Evolutionary conservation across 345 rosid genomes (phyloP).

Genomic region (Salix brachista): DNA sequence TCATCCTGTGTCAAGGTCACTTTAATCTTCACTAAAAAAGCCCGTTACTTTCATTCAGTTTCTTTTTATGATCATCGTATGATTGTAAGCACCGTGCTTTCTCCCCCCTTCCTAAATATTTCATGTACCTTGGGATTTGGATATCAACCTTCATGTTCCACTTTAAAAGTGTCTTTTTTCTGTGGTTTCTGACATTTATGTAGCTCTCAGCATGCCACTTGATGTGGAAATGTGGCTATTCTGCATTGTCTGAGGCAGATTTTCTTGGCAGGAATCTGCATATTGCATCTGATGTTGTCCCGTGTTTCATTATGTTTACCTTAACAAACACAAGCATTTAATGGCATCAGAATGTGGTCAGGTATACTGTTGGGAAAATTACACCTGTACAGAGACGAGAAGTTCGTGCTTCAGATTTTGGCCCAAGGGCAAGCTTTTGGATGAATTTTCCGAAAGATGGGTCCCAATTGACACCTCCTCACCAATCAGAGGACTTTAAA

Average conservation of each 20-base stretch:
- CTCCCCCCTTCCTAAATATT: background rate
- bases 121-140: background rate
- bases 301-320: constrained; percentile 10
- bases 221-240: no score
- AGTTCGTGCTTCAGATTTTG: constrained; percentile 85
- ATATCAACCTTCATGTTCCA: no score
- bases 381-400: constrained; percentile 91
- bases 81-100: background rate
- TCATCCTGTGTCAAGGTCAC: background rate
- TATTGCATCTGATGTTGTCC: background rate
- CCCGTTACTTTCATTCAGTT: no score
- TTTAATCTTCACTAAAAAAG: no score
- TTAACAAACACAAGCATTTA: background rate
- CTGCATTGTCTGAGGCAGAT: no score
- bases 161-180: no score
- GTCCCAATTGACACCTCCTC: constrained; percentile 86
- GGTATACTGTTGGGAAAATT: constrained; percentile 96
- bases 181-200: no score
- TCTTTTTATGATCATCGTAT: no score
- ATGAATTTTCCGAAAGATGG: constrained; percentile 92
- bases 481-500: constrained; percentile 85
- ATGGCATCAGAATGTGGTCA: constrained; percentile 30
- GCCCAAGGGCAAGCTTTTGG: constrained; percentile 96
- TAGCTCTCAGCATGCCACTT: no score
- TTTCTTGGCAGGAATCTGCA: background rate